Base-by-base conservation (phyloP, 768 basidiomycete genomes). In the Lactarius hatsudake region DNA sequence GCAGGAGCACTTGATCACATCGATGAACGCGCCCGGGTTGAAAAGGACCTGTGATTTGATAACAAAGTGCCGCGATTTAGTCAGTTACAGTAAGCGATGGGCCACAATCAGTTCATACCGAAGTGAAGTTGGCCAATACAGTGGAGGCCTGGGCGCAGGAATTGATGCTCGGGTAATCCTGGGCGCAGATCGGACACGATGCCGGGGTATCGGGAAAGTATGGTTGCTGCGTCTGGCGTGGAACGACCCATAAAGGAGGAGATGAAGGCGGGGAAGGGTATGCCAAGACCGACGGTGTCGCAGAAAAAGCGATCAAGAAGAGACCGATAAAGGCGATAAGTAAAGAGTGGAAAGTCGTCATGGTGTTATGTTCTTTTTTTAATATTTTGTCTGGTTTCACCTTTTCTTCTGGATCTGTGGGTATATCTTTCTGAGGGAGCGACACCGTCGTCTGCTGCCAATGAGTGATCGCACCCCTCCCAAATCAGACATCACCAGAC, bases 1-100 rank as follows among this genome's bases (percentile, higher is more conserved):
- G 72, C 88, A 90, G 5, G 86, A 80, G 75, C 88, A 88, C 75
- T 84, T 81, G 73, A 88, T 87, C 55, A 86, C 79, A 70, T 82
- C 80, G 68, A 87, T 79, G 75, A 88, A 88, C 1, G 83, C 83
- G 34, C 84, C 82, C 1, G 87, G 87, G 68, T 88, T 87, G 71
- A 84, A 84, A 55, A 88, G 81, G 69, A 89, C 79, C 87, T 88
- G 20, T n/a, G 28, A 40, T 53, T 17, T 32, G 34, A 43, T 32
- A 28, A 60, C 58, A 13, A 51, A 45, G 8, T 32, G 1, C 20
- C 45, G n/a, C 7, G n/a, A 48, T 51, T 26, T 40, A 13, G 36
- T 7, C 34, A 43, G 18, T 40, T 18, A n/a, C 9, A 38, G n/a
- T 23, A 38, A 42, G 45, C 34, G 12, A 17, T 1, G 7, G 54